Evolutionary conservation across 2,329 filamentous ascomycete species (phyloP), one percentile per base, ranked within the genome.

Genomic region (Epichloe bromicola): DNA sequence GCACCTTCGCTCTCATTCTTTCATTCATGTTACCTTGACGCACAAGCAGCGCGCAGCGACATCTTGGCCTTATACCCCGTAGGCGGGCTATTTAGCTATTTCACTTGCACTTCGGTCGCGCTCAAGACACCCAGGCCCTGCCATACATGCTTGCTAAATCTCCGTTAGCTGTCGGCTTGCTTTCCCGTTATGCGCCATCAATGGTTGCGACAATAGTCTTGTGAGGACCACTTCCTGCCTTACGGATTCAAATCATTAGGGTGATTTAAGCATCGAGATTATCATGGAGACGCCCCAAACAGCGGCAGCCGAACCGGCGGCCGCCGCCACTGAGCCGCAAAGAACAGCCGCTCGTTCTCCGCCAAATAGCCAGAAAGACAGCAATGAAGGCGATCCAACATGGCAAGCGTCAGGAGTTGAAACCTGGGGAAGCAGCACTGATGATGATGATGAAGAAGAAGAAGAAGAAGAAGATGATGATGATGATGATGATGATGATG

Each of bases 401-500:
- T 45, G 41, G 42, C n/a, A 45, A 12, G 19, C 33, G 19, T 17
- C 33, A 14, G 41, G 41, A 37, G 42, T 50, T n/a, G 49, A 50
- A 19, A 40, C 41, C 2, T 50, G 49, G 41, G 42, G 42, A 14
- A 50, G 49, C 14, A 50, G 49, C 49, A 40, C 41, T 19, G 48
- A 30, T 15, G 49, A 50, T 12, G 36, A 39, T 2, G 45, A 38
- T 17, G 45, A 44, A 5, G 23, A 44, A 5, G 42, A 34, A 0
- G 40, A 42, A 2, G 40, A 42, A 2, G 40, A 30, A 7, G 40
- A 43, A 2, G 23, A 26, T 19, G 48, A 30, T 15, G 49, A 50
- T 12, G 36, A 39, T 2, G 45, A 38, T 19, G 48, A 30, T 15
- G 49, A 50, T 12, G 36, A 39, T 2, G 45, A 38, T 17, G 45